Base-by-base conservation (phyloP, 345 rosid species). In the Erysimum cheiranthoides region DNA sequence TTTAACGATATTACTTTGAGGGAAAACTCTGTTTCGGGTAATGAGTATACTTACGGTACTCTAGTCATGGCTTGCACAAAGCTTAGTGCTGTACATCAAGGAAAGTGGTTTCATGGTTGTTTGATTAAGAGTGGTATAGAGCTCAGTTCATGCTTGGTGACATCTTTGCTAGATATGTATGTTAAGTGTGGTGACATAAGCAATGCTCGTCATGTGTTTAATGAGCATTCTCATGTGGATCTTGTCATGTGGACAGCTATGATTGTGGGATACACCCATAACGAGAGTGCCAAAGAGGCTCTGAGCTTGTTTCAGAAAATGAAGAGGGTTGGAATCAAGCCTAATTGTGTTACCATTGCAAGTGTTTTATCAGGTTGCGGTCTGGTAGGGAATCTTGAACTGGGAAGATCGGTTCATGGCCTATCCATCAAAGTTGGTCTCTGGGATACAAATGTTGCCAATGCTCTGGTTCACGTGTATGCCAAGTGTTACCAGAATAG, bases 381-480 rank as follows among this genome's bases (percentile, higher is more conserved):
- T 61, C 85, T 81, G 79, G 63, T 84, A 82, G 72, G 79, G 49
- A 80, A 83, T 80, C 74, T 81, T 56, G 79, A 78, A 51, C 40
- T 89, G 17, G 98, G 97, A 49, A 85, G 78, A 78, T 78, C 63
- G 8, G 68, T 88, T 75, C 98, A 94, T 81, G 49, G 95, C 40
- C 53, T 83, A 30, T 88, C 85, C 42, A 71, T 89, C 59, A 90
- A 86, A 80, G 85, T 79, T 68, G 85, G 93, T 35, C 74, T 85
- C 5, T 86, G 86, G 81, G 93, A 86, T 76, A 70, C 83, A 36
- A 82, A 81, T 17, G 88, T 89, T 52, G 87, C 84, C 38, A 92
- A 94, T 77, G 94, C 93, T 71, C 85, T 92, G 61, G 71, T 94
- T n/a, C 90, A 92, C 76, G 90, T 94, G 97, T 94, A 94, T 81